A percentile compares a stretch with the other conserved stretches of the same genome.
Evolutionary conservation across 2,329 filamentous ascomycete species (phyloP).

Genomic region (Scopulariopsis brevicaulis): DNA sequence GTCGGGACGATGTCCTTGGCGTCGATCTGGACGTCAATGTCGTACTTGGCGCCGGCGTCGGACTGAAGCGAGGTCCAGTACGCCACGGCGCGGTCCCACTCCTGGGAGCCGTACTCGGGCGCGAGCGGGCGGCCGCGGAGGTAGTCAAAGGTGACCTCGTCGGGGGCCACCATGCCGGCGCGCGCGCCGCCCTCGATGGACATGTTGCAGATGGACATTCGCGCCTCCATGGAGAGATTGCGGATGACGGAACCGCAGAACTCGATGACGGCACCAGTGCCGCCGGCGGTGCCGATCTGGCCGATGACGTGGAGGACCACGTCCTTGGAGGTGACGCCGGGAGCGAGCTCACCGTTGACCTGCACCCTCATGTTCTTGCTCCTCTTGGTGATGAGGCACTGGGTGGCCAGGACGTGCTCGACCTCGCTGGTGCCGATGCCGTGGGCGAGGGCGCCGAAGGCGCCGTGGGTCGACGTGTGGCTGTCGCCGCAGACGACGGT

Average conservation of each 20-base stretch:
- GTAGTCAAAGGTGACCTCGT: constrained; percentile 90
- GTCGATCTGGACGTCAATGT: constrained; percentile 81
- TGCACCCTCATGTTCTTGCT: constrained; percentile 99
- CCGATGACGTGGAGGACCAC: constrained; percentile 90
- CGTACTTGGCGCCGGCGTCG: constrained; percentile 81
- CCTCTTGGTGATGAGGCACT: constrained; percentile 85
- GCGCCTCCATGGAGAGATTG: constrained; percentile 82
- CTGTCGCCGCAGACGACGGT: constrained; percentile 97
- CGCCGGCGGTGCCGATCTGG: constrained; percentile 86
- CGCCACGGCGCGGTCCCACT: constrained; percentile 79
- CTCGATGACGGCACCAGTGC: constrained; percentile 90
- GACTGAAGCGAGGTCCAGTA: constrained; percentile 85
- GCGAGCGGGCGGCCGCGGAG: constrained; percentile 85
- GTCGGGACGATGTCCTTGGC: constrained; percentile 89
- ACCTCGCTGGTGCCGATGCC: constrained; percentile 98
- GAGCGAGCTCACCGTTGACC: constrained; percentile 79
- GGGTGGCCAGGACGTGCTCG: constrained; percentile 94
- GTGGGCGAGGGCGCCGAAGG: constrained; percentile 88
- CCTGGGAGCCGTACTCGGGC: constrained; percentile 69
- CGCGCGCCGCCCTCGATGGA: constrained; percentile 92
- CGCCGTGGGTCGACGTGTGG: constrained; percentile 95
- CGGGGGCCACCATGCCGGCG: constrained; percentile 93
- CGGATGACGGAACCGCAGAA: constrained; percentile 94
- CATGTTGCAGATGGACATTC: constrained; percentile 99
- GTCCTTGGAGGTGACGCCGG: constrained; percentile 93